Base-by-base conservation (phyloP, 2,329 filamentous ascomycete genomes). In the Delphinella strobiligena region DNA sequence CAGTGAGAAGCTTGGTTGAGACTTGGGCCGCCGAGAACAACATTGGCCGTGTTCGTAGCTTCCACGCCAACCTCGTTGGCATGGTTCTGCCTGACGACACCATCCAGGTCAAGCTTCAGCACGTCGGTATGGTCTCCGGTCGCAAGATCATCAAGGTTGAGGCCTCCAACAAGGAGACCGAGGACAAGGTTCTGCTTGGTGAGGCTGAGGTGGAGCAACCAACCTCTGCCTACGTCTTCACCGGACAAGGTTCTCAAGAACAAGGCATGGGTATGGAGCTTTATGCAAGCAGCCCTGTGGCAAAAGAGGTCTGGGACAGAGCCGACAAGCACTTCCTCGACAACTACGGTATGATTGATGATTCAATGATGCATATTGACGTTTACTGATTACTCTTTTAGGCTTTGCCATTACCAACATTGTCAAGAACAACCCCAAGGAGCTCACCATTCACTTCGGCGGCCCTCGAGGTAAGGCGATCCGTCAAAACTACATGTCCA, bases 241-340 rank as follows among this genome's bases (percentile, higher is more conserved):
- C 93, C 47, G 91, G 91, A 41, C 91, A 98, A 63, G 91, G 91
- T 53, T 95, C 88, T 37, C 93, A 98, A 63, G 91, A 98, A 63
- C 91, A 98, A 62, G 91, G 91, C 46, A 98, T 98, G 91, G 91
- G 91, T 64, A 98, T 98, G 91, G 91, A 96, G 56, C 73, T 98
- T 37, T 98, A 98, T 61, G 82, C 74, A 54, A 93, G 81, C 71
- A 96, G 91, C 60, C 70, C 81, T 29, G 91, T 98, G 15, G 93
- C 91, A 46, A 88, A 87, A 68, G 89, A 94, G 53, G 91, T 98
- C 37, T 98, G 91, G 91, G 91, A 95, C 61, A 79, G 87, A 45
- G 93, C 91, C 37, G 91, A 98, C 66, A 93, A 85, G 64, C 93
- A 98, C 61, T 89, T 98, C 61, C 79, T 96, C 68, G 89, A 96